Evolutionary conservation across 345 rosid species (phyloP).

Genomic region (Pistacia integerrima): DNA sequence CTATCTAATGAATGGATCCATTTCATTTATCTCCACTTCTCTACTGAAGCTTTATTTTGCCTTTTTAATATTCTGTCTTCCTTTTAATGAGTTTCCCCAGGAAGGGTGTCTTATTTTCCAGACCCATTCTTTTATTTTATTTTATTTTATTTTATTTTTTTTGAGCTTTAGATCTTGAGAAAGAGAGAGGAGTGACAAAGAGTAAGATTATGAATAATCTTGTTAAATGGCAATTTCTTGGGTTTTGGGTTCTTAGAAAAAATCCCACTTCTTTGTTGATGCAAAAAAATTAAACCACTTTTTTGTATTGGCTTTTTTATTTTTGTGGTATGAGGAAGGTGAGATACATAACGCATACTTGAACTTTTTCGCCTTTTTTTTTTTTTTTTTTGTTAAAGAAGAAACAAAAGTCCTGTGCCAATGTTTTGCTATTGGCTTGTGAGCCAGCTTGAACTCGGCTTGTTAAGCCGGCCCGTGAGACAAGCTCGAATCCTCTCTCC

Average conservation of each 20-base stretch:
- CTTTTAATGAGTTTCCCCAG: conserved; percentile 32
- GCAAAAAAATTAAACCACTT: conserved; percentile 52
- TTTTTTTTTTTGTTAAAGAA: conserved; percentile 28
- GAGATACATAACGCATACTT: conserved; percentile 23
- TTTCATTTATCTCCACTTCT: conserved; percentile 39
- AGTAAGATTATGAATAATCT: conserved; percentile 23
- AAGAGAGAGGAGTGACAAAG: conserved; percentile 14
- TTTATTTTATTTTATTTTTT: background rate
- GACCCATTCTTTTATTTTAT: conserved; percentile 25
- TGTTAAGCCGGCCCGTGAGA: too few species aligned
- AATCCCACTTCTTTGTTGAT: conserved; percentile 46
- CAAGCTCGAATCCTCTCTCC: too few species aligned
- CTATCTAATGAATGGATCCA: conserved; percentile 46
- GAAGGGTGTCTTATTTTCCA: conserved; percentile 25
- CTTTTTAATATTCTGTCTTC: conserved; percentile 34
- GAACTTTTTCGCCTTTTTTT: conserved; percentile 25
- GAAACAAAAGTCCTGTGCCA: conserved; percentile 19
- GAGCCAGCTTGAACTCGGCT: too few species aligned
- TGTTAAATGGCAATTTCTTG: conserved; percentile 59
- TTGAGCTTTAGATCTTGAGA: conserved; percentile 23
- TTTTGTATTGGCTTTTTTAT: conserved; percentile 22
- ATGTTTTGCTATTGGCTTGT: conserved; percentile 12
- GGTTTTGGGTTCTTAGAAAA: conserved; percentile 51
- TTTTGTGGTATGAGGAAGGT: conserved; percentile 17
- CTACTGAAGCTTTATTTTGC: conserved; percentile 42